Percentiles rank a stretch among this genome's conserved stretches.
phyloP scores from a whole-genome alignment of 176 grass and related monocot species.

The Microstegium vimineum region DNA sequence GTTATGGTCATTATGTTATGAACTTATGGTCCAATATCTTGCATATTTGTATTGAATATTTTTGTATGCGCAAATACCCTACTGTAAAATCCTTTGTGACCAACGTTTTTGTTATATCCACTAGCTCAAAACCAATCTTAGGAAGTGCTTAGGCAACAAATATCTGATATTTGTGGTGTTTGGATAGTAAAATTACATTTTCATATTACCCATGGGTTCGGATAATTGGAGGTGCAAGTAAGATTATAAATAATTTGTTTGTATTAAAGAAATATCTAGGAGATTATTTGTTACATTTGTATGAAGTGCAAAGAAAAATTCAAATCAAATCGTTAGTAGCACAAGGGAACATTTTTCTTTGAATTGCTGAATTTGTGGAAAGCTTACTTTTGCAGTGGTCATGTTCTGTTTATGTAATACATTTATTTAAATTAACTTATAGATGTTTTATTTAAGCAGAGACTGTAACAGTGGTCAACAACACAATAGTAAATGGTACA shows the following conservation, averaged over 20 bases:
- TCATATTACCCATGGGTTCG: background rate
- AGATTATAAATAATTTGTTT: background rate
- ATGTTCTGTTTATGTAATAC: background rate
- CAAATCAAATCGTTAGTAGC: background rate
- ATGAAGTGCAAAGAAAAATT: background rate
- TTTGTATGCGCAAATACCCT: too few species aligned
- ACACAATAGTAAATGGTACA: slow-evolving; percentile 46
- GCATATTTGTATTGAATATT: too few species aligned
- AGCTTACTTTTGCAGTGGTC: background rate
- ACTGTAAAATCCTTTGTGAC: too few species aligned
- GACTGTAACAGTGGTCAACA: slow-evolving; percentile 68
- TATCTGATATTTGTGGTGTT: background rate
- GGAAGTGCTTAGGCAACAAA: background rate
- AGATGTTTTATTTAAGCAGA: slow-evolving; percentile 39
- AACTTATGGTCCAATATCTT: too few species aligned
- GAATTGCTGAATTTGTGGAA: background rate
- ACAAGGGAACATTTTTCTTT: background rate
- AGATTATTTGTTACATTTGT: background rate
- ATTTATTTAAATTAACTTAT: slow-evolving; percentile 19
- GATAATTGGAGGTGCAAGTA: background rate
- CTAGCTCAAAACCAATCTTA: background rate
- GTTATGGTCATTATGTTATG: too few species aligned
- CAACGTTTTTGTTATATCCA: background rate
- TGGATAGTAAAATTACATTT: background rate
- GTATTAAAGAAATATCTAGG: background rate